A percentile compares a stretch with the other conserved stretches of the same genome.
Evolutionary conservation across 2,329 filamentous ascomycete genomes (phyloP).

Genomic region (Sarocladiaceae sp.): DNA sequence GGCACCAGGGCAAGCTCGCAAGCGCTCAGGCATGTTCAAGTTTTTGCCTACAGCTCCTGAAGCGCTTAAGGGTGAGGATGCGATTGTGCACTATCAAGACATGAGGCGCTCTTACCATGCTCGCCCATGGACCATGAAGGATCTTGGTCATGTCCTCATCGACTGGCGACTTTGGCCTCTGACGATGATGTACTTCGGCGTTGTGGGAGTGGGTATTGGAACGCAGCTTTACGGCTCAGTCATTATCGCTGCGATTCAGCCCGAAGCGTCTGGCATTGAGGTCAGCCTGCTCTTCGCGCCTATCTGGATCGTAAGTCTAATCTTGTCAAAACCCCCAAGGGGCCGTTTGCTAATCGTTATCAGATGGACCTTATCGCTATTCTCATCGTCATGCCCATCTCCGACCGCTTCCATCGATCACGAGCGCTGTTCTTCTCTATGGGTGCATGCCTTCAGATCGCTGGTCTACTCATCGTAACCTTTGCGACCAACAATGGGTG

Average conservation of each 20-base stretch:
- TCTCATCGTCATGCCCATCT: constrained; percentile 75
- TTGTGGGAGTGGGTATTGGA: constrained; percentile 86
- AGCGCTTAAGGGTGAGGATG: constrained; percentile 70
- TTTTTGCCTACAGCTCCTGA: constrained; percentile 66
- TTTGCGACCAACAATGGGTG: constrained; percentile 66
- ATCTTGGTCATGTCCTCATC: constrained; percentile 63
- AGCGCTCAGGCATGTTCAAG: constrained; percentile 45
- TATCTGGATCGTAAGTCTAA: constrained; percentile 73
- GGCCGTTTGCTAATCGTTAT: constrained; percentile 1
- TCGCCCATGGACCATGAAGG: constrained; percentile 63
- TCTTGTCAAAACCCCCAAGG: not conserved
- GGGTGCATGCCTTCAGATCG: constrained; percentile 72
- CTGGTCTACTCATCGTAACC: constrained; percentile 71
- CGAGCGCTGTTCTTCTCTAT: constrained; percentile 76
- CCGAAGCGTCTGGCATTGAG: constrained; percentile 63
- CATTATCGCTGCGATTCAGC: constrained; percentile 75
- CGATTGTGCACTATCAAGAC: constrained; percentile 75
- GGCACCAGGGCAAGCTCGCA: constrained; percentile 58
- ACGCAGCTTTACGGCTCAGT: constrained; percentile 83
- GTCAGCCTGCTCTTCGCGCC: constrained; percentile 81
- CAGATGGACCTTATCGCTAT: constrained; percentile 86
- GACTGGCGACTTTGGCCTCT: constrained; percentile 89
- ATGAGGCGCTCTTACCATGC: constrained; percentile 74
- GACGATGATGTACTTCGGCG: constrained; percentile 87
- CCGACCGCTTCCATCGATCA: constrained; percentile 76